Evolutionary conservation across 2,329 filamentous ascomycete species (phyloP), one percentile per base, ranked within the genome.

Genomic region (Penicillium sp.): DNA sequence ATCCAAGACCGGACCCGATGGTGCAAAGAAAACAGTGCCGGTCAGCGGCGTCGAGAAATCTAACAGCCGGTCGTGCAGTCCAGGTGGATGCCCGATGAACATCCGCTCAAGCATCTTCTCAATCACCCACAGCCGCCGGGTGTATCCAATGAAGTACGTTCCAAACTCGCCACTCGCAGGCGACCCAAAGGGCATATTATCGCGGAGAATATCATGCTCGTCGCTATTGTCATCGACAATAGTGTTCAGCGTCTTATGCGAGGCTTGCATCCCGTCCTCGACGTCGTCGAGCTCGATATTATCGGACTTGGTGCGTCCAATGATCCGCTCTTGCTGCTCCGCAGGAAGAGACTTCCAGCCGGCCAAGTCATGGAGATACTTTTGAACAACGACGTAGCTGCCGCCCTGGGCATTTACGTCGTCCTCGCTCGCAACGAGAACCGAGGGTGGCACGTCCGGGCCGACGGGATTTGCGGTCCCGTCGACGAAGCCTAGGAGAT

Each of bases 171-270:
- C 69, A 0, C 64, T 54, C 0, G 68, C 73, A 0, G 77, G 76
- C 0, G 72, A 73, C 0, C 77, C 78, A 56, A 80, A 80, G 0
- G 78, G 77, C 78, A 80, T 80, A 45, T 80, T 81, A 41, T 80
- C 77, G 0, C 78, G 67, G 2, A 80, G 59, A 27, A 80, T 78
- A 23, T 68, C 70, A 45, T 75, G 62, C 56, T 80, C 77, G 6
- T 65, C 59, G 1, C 75, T 76, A 6, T 68, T 42, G 3, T 73
- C 71, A 40, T 76, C 74, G 30, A 73, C 69, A 25, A 81, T 72
- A 0, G 76, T 79, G 2, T 69, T 68, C 0, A 81, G 70, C 4
- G 71, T 71, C 58, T 80, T 81, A 52, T 79, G 77, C 1, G 76
- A 69, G 45, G 21, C 21, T 23, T 68, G 65, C 43, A 79, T 75